Evolutionary conservation across 1,284 basidiomycete genomes (phyloP), one percentile per base, ranked within the genome.

Genomic region (Cryptococcus sp.): DNA sequence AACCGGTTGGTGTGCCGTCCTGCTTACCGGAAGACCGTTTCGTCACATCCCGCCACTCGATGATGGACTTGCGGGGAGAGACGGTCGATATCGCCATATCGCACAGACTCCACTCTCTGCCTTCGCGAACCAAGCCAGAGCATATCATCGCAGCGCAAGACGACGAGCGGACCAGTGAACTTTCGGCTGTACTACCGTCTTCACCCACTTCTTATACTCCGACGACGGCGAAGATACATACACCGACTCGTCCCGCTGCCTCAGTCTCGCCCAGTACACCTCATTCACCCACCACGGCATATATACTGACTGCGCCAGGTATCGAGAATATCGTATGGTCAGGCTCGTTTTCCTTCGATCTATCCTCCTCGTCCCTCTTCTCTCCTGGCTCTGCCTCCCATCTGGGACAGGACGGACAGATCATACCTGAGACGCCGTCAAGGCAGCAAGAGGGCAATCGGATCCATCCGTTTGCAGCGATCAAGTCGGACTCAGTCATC

Each of bases 271-370:
- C 61, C 35, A 61, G 57, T 17, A 65, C 65, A 6, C 65, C 61
- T n/a, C 63, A 61, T 22, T 67, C 65, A 19, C 65, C 65, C 16
- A 62, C 55, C n/a, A 67, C 65, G 20, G 58, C 65, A 2, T 62
- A 63, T 27, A 64, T 67, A 27, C 56, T 67, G 17, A 48, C 58
- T 25, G 63, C 61, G 13, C 49, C 55, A 8, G 35, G 35, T 11
- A 46, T 48, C 47, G 57, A 39, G 48, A 54, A 43, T 27, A 46
- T 60, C 30, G 52, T 53, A 35, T 42, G 41, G 48, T 46, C 52
- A 10, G 41, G 42, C 22, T 65, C 57, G n/a, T 45, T 6, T n/a
- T 54, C 35, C n/a, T 46, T n/a, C 13, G 46, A 30, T 5, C 27
- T 38, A 40, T 50, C 50, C 27, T 35, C 30, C 10, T 35, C 30